Evolutionary conservation across 345 rosid genomes (phyloP), one percentile per base, ranked within the genome.

Genomic region (Fremontodendron californicum): DNA sequence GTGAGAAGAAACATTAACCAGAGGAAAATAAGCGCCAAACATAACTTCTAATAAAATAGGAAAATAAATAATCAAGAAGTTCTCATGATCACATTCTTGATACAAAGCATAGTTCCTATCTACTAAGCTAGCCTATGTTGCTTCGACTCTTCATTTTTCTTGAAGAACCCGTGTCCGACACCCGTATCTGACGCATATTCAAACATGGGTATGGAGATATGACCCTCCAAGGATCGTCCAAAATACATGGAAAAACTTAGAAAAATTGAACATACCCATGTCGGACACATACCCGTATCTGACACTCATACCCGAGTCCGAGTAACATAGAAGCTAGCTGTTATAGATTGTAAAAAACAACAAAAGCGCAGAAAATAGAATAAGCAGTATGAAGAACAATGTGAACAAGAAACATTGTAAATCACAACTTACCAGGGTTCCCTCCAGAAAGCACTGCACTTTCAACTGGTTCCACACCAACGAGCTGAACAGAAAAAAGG

Each of bases 391-490:
- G 27, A 71, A 29, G 48, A 74, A 74, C 9, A 19, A 65, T 18
- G 16, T 43, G 52, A 65, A 73, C 15, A 25, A 4, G 58, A 67
- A 31, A 51, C 13, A 9, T 19, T 39, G 64, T 57, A 42, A 66
- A 23, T 46, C 25, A 25, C 39, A 37, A 79, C 83, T 87, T 25
- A 88, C 92, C 85, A 42, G 84, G 88, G 74, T 80, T 87, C 71
- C 89, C 92, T 62, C 94, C 92, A 73, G 81, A 80, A 65, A 90
- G 63, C 29, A 90, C 42, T 27, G 92, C 86, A 73, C 89, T 90
- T 77, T 90, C 92, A 65, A 54, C 85, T 39, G 90, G 92, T 78
- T 88, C 90, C 10, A 90, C 77, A 40, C 90, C 92, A 70, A 81
- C 21, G 9, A 88, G 82, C 94, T 90, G 55, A 51, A 79, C 11